These are phyloP conservation scores for Exserohilum turcica DNA, from an alignment of 2,329 filamentous ascomycete species.

Conservation along the genomic window DNA sequence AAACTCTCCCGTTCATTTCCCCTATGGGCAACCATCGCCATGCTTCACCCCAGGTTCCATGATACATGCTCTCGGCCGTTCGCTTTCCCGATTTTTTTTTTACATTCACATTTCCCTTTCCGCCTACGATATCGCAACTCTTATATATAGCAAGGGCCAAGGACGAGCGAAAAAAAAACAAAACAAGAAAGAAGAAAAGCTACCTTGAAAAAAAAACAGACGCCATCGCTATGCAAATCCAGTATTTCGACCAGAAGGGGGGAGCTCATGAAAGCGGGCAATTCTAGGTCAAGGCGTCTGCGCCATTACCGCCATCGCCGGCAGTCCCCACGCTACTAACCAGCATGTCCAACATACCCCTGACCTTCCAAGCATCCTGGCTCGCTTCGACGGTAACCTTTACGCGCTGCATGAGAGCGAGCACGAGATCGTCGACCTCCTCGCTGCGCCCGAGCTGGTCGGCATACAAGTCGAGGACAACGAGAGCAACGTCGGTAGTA, in stretches of 20 bases:
- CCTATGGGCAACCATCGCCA: too few species aligned
- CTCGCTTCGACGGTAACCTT: constrained; percentile 79
- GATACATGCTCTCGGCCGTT: too few species aligned
- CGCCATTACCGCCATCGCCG: too few species aligned
- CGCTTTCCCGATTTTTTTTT: too few species aligned
- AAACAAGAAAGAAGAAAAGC: constrained; percentile 8
- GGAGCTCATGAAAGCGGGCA: too few species aligned
- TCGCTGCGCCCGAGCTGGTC: constrained; percentile 75
- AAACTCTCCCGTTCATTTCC: too few species aligned
- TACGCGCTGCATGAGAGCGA: constrained; percentile 71
- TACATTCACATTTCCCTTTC: too few species aligned
- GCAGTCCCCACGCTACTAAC: constrained; percentile 61
- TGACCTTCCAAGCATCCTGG: constrained; percentile 79
- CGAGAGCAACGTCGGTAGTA: constrained; percentile 80
- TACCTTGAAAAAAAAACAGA: constrained; percentile 22
- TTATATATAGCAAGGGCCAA: too few species aligned
- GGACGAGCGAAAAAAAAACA: constrained; percentile 9
- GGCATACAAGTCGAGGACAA: constrained; percentile 85
- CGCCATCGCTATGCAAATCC: constrained; percentile 48
- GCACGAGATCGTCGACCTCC: constrained; percentile 73
- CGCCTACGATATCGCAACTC: too few species aligned
- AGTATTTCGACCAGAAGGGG: constrained; percentile 2
- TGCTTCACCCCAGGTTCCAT: too few species aligned
- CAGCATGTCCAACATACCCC: constrained; percentile 85
- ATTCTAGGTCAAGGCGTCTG: constrained; percentile 16